Conservation (phyloP, 495 filamentous ascomycete species). For the Aspergillus sclerotioniger region DNA sequence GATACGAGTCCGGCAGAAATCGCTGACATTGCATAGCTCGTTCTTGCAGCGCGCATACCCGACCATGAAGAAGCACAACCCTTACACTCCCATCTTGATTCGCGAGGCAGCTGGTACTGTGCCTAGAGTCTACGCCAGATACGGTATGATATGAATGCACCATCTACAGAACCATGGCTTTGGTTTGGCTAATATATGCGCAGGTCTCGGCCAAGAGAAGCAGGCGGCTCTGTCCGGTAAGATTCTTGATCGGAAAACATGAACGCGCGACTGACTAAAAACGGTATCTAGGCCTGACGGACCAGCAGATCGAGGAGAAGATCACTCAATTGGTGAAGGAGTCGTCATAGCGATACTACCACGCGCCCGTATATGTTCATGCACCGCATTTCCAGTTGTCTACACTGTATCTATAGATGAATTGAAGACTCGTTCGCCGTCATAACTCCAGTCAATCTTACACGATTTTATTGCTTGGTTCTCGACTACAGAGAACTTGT, state of each 20-base stretch:
- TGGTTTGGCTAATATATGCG: constrained; percentile 3
- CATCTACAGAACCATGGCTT: background rate
- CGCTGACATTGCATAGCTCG: constrained; percentile 52
- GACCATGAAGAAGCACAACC: constrained; percentile 99
- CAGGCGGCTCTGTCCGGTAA: constrained; percentile 75
- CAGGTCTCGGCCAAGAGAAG: constrained; percentile 88
- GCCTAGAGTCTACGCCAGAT: constrained; percentile 88
- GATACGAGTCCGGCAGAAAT: background rate
- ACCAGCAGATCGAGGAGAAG: constrained; percentile 89
- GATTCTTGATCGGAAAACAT: constrained; percentile 9
- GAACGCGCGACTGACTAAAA: background rate
- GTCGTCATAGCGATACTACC: constrained; percentile 32
- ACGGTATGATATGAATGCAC: constrained; percentile 59
- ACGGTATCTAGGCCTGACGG: constrained; percentile 64
- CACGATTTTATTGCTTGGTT: background rate
- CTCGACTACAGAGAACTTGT: constrained; percentile 27
- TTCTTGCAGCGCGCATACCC: constrained; percentile 93
- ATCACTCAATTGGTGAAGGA: constrained; percentile 79
- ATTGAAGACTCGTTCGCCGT: constrained; percentile 25
- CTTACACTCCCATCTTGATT: constrained; percentile 88
- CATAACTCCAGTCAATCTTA: constrained; percentile 5
- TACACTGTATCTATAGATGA: constrained; percentile 47
- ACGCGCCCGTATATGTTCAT: constrained; percentile 28
- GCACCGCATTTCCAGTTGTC: constrained; percentile 29
- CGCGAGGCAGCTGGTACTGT: constrained; percentile 81